These are phyloP conservation scores for Lipomyces yarrowii DNA, from an alignment of 1,139 yeast genomes.

Conservation along the genomic window DNA sequence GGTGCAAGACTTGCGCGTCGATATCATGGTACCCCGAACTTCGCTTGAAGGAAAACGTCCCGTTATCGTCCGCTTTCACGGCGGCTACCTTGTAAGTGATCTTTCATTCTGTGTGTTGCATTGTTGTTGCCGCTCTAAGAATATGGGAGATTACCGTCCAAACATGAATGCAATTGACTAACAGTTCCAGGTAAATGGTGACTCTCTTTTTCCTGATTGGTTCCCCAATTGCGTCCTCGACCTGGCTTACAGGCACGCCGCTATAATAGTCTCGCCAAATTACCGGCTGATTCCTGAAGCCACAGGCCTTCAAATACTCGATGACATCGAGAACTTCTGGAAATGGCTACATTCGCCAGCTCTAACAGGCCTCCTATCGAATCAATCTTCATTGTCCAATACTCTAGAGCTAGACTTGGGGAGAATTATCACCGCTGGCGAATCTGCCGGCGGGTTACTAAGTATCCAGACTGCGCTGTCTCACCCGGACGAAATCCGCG, in stretches of 20 bases:
- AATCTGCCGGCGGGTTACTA: background rate
- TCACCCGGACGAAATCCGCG: background rate
- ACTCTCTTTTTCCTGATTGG: conserved; percentile 9
- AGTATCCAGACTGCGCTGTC: background rate
- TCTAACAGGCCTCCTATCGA: conserved; percentile 4
- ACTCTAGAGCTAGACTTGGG: conserved; percentile 6
- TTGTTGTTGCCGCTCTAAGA: background rate
- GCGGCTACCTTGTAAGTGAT: conserved; percentile 17
- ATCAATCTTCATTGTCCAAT: background rate
- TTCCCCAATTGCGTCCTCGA: conserved; percentile 13
- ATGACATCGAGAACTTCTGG: conserved; percentile 19
- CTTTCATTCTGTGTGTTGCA: no score
- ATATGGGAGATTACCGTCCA: no score
- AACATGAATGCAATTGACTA: no score
- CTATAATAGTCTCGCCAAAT: conserved; percentile 19
- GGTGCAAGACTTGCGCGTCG: conserved; percentile 6
- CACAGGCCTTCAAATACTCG: conserved; percentile 15
- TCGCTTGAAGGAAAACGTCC: conserved; percentile 12
- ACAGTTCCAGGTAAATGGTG: conserved; percentile 13
- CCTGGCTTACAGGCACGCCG: conserved; percentile 12
- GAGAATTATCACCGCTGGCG: background rate
- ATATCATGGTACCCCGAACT: conserved; percentile 13
- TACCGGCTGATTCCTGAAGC: conserved; percentile 20
- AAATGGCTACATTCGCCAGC: conserved; percentile 12
- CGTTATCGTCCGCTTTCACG: conserved; percentile 18